Evolutionary conservation across 2,329 filamentous ascomycete species (phyloP), one percentile per base, ranked within the genome.

Genomic region (Fusarium tanahbumbuense): DNA sequence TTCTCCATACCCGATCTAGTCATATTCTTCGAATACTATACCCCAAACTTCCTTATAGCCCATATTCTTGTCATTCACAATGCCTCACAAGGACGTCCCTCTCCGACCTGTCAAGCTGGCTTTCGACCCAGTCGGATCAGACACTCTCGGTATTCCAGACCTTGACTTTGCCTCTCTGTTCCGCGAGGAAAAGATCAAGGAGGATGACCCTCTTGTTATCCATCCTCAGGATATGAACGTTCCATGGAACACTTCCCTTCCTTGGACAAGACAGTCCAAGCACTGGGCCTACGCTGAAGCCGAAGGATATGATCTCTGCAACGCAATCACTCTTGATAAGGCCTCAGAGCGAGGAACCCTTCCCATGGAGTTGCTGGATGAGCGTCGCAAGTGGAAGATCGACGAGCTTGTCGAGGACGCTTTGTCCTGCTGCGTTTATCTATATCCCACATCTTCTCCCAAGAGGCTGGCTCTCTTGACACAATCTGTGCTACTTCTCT

Each of bases 331-430:
- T 28, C 45, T 49, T 8, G 62, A 67, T 12, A 67, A 67, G 12
- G 56, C 62, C 1, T 61, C 56, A 18, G 63, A 56, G 5, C 27
- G 63, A 11, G 56, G 49, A 6, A 44, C 40, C 9, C 49, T 67
- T 8, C 64, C 64, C 2, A 42, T 67, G 34, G 64, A 67, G 30
- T 32, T 67, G 12, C 40, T 47, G 28, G 64, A 67, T 22, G 56
- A 67, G 10, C 62, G 64, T 2, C 64, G 64, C 13, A 54, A 55
- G 7, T 49, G 46, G 25, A 67, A 67, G 32, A 61, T 67, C n/a
- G 49, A 67, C 22, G 64, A 67, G 11, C 64, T 67, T 1, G 64
- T 67, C 11, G 64, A 67, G 22, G 56, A 67, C 46, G 64, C 48
- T 6, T 11, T 67, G 4, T 67, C 64, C 5, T 67, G 64, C 25